A percentile compares a stretch with the other conserved stretches of the same genome.
These are phyloP conservation scores for Pseudomassariella vexata DNA, from an alignment of 2,329 filamentous ascomycete species.

Conservation along the genomic window DNA sequence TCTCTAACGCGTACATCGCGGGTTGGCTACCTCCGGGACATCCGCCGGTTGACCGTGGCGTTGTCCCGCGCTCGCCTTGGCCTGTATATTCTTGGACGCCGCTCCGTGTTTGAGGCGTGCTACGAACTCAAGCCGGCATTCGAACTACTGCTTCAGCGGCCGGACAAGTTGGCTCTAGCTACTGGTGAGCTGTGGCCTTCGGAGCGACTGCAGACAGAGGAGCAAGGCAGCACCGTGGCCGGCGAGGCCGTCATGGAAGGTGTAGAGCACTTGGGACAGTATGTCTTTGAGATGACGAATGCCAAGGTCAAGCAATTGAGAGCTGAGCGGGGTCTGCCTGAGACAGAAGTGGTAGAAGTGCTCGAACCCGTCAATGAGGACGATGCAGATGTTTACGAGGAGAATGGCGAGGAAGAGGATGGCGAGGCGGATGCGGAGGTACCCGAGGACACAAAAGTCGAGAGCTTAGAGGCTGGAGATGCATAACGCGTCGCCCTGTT, in stretches of 20 bases:
- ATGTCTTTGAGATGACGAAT: constrained; percentile 93
- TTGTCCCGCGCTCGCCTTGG: constrained; percentile 88
- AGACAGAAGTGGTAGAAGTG: constrained; percentile 9
- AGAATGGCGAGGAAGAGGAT: constrained; percentile 2
- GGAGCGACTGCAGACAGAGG: constrained; percentile 41
- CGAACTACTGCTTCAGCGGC: constrained; percentile 66
- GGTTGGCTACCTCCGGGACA: constrained; percentile 88
- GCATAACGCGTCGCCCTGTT: no score
- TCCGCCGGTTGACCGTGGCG: constrained; percentile 89
- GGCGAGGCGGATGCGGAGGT: constrained; percentile 3
- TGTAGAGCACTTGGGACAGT: constrained; percentile 91
- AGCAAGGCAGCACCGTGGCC: constrained; percentile 41
- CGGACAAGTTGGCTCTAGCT: constrained; percentile 74
- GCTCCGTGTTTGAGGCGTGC: constrained; percentile 81
- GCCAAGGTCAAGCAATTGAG: constrained; percentile 47
- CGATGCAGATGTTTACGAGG: constrained; percentile 9
- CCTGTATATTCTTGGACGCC: constrained; percentile 84
- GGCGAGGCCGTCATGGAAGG: constrained; percentile 73
- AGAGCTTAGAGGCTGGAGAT: constrained; percentile 5
- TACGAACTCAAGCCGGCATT: constrained; percentile 86
- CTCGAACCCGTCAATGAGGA: constrained; percentile 24
- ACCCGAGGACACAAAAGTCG: neutral
- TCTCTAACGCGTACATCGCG: constrained; percentile 84
- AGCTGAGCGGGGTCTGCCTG: constrained; percentile 27
- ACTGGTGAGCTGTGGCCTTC: constrained; percentile 84